Evolutionary conservation across 1,139 yeast genomes (phyloP), one percentile per base, ranked within the genome.

Genomic region (Geotrichum phurueaensis): DNA sequence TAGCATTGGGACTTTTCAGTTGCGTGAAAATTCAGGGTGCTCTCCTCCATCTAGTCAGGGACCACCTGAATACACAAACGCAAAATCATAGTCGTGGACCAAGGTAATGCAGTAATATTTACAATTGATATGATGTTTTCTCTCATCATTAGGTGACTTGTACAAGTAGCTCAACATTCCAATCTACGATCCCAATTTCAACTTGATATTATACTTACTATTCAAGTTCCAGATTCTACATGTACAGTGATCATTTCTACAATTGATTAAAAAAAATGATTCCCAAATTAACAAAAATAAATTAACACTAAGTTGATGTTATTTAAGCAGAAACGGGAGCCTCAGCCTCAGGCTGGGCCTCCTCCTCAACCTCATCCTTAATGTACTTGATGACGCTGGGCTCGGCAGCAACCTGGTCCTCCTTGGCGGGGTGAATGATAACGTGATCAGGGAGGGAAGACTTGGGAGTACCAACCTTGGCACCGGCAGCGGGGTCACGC

Each of bases 401-500:
- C 76, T 89, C 92, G 73, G 86, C 84, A 74, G 89, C 80, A 73
- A 84, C 86, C 75, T 87, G 92, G 76, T 94, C 99, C 75, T 92
- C 98, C 89, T 94, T 94, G 79, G 98, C 97, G 80, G 92, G 97
- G 75, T 86, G 81, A 77, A 94, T 89, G 81, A 86, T 84, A 79
- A 89, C 98, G 78, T 88, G 91, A 81, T 94, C 99, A 78, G 99
- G 99, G 78, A 94, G 87, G 63, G 85, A 79, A 64, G 86, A 80
- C 75, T 75, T 76, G 80, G 81, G 92, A 81, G 97, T 95, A 81
- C 99, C 98, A 71, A 78, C 75, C 81, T 83, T 88, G 64, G 71
- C 68, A 85, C 86, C 86, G 76, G 86, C 79, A 76, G 97, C 92
- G 80, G 98, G 97, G 85, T 94, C 98, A 80, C 89, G 90, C 99